phyloP scores from a whole-genome alignment of 768 basidiomycete species.

The Rubroboletus pulcherrimus region DNA sequence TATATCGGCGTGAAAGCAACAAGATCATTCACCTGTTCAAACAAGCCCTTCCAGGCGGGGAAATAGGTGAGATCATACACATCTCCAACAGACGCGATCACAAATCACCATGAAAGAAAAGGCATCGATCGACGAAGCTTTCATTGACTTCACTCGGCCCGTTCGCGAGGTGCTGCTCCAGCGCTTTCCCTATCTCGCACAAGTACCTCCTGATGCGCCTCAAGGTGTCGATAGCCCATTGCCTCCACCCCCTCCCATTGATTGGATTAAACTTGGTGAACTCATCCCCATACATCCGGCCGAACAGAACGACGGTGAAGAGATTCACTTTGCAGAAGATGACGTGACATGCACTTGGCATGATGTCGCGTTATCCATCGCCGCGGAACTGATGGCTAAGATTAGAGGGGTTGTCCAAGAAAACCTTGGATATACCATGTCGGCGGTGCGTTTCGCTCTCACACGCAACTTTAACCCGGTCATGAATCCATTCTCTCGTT shows the following conservation, averaged over 20 bases:
- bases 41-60: constrained; percentile 70
- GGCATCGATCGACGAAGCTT: constrained; percentile 96
- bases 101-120: constrained; percentile 57
- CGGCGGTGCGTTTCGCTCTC: constrained; percentile 57
- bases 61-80: constrained; percentile 58
- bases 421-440: constrained; percentile 88
- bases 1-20: constrained; percentile 84
- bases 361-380: constrained; percentile 86
- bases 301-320: constrained; percentile 20
- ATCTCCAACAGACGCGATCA: background rate
- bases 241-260: constrained; percentile 63
- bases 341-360: constrained; percentile 68
- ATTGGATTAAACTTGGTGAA: constrained; percentile 59
- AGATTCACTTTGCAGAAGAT: constrained; percentile 21
- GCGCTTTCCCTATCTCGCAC: constrained; percentile 71
- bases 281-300: constrained; percentile 53
- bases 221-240: constrained; percentile 72
- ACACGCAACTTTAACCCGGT: background rate
- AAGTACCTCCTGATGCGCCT: constrained; percentile 65
- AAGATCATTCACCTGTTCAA: constrained; percentile 86
- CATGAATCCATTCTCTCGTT: background rate
- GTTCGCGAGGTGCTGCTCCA: constrained; percentile 73
- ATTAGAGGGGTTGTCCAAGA: constrained; percentile 63
- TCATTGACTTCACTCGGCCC: constrained; percentile 84
- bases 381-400: constrained; percentile 80